Evolutionary conservation across 2,329 filamentous ascomycete species (phyloP).

Genomic region (Neofusicoccum parvum): DNA sequence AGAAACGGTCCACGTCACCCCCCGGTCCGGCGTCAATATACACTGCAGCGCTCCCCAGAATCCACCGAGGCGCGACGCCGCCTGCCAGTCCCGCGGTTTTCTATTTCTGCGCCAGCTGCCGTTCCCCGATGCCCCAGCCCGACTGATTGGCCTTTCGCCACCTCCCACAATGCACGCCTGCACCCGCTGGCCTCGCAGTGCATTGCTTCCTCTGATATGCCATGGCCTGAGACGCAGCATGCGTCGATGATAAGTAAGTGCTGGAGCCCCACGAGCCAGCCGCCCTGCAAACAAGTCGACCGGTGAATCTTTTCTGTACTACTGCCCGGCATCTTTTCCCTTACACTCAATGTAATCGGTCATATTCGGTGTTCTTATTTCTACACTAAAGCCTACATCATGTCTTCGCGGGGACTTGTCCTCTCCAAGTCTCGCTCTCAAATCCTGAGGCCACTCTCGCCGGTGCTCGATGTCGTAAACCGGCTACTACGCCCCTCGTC

Average conservation of each 20-base stretch:
- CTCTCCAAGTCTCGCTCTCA: conserved; percentile 37
- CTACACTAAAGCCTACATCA: neutral
- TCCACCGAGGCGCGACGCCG: conserved; percentile 1
- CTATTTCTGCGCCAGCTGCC: conserved; percentile 6
- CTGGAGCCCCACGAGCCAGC: conserved; percentile 12
- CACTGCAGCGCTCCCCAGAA: conserved; percentile 25
- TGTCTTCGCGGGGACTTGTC: conserved; percentile 15
- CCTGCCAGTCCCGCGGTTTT: conserved; percentile 4
- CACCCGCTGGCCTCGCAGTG: conserved; percentile 17
- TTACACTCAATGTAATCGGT: conserved; percentile 20
- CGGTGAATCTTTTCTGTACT: conserved; percentile 4
- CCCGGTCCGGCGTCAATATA: conserved; percentile 27
- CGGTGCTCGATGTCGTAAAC: conserved; percentile 15
- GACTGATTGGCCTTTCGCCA: conserved; percentile 19
- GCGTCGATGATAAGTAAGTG: conserved; percentile 22
- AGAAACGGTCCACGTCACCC: conserved; percentile 36
- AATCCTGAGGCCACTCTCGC: conserved; percentile 21
- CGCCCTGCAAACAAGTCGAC: conserved; percentile 11
- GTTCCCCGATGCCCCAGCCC: conserved; percentile 18
- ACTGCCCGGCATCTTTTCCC: conserved; percentile 1
- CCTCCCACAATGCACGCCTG: conserved; percentile 17
- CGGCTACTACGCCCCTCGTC: conserved; percentile 17
- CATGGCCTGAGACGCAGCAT: conserved; percentile 17
- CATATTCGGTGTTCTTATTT: neutral
- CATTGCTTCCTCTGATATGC: conserved; percentile 2